Evolutionary conservation across 2,329 filamentous ascomycete species (phyloP), one percentile per base, ranked within the genome.

Genomic region (Colletotrichum eremochloae): DNA sequence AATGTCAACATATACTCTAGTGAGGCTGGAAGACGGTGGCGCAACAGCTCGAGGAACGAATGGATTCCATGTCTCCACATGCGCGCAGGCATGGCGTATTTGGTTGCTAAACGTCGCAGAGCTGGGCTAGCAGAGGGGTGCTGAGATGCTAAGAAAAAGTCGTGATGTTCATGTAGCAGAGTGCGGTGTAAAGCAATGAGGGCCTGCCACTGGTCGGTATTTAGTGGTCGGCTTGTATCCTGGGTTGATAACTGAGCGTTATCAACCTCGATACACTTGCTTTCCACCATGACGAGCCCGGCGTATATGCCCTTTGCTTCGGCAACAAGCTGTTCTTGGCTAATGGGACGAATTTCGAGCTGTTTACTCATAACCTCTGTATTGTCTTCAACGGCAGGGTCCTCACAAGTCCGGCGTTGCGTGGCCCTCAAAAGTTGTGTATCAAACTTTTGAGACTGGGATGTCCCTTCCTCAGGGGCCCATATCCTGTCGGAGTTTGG

Each of bases 31-130:
- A 97, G 83, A 2, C 91, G 88, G 75, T 94, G 90, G 0, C 94
- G 86, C 0, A 97, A 81, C 0, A 97, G 80, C 75, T 97, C 94
- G 0, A 97, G 85, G 69, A 96, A 96, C 0, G 90, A 91, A 78
- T 97, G 94, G 4, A 98, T 98, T 0, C 94, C 96, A 76, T 97
- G 94, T 0, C 94, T 88, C 96, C 96, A 98, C 93, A 98, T 96
- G 0, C 96, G 86, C 0, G 94, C 94, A 0, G 96, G 95, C 94
- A 98, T 98, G 0, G 91, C 91, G 76, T 97, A 97, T 73, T 96
- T 96, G 0, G 88, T 87, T 0, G 95, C 92, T 0, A 98, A 81
- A 0, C 89, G 85, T 3, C 89, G 87, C 0, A 98, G 80, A 0
- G 91, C 89, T 0, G 86, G 86, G 33, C 88, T 93, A 0, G 94